Percentiles rank a stretch among this genome's conserved stretches.
These are phyloP conservation scores for Penicillium egyptiacum DNA, from an alignment of 495 filamentous ascomycete genomes.

Conservation along the genomic window DNA sequence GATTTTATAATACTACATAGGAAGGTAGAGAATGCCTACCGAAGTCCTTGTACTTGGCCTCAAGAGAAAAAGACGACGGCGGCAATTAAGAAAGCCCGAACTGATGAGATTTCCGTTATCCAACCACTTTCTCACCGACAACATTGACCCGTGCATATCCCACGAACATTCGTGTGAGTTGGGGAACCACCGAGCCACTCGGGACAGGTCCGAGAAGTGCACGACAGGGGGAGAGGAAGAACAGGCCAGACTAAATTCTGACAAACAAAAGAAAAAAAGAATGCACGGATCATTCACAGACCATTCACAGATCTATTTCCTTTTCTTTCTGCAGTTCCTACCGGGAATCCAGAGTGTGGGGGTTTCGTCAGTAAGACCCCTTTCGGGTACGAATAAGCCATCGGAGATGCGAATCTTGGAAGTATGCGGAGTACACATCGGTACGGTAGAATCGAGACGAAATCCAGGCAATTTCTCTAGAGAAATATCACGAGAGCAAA, in stretches of 20 bases:
- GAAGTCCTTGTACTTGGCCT: background rate
- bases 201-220: background rate
- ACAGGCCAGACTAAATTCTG: background rate
- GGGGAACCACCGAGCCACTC: background rate
- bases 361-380: background rate
- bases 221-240: background rate
- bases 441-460: background rate
- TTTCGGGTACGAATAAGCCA: background rate
- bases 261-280: background rate
- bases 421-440: background rate
- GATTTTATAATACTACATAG: background rate
- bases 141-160: background rate
- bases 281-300: background rate
- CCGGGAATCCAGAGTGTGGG: background rate
- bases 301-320: background rate
- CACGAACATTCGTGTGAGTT: background rate
- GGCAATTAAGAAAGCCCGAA: background rate
- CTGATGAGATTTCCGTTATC: background rate
- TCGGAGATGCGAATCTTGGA: background rate
- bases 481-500: constrained; percentile 17
- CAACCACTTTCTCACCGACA: background rate
- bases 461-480: constrained; percentile 11
- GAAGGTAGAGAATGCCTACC: background rate
- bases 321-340: background rate
- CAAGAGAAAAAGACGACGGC: background rate